phyloP scores from a whole-genome alignment of 2,329 filamentous ascomycete genomes.

The Thermomyces lanuginosus region DNA sequence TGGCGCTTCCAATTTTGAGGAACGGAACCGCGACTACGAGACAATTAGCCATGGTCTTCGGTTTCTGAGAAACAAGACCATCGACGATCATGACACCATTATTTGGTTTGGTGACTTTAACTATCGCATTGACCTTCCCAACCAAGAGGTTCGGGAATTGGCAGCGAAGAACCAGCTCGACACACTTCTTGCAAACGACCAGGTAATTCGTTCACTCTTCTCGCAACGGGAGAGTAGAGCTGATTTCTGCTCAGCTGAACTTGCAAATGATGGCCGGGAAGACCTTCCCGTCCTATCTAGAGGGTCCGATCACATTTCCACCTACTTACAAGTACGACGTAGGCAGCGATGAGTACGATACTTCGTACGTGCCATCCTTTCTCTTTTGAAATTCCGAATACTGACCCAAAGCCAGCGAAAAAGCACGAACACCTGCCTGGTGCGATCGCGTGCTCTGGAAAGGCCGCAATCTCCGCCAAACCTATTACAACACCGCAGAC shows the following conservation, averaged over 20 bases:
- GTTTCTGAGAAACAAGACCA: slow-evolving; percentile 79
- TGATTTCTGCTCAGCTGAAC: slow-evolving; percentile 46
- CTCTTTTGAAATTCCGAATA: neutral
- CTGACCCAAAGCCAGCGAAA: slow-evolving; percentile 48
- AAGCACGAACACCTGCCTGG: slow-evolving; percentile 90
- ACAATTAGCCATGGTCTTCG: slow-evolving; percentile 75
- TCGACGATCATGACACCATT: slow-evolving; percentile 80
- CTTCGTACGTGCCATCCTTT: slow-evolving; percentile 44
- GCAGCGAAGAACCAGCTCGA: slow-evolving; percentile 59
- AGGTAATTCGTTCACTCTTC: slow-evolving; percentile 37
- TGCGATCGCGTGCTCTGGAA: slow-evolving; percentile 85
- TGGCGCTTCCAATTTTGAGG: slow-evolving; percentile 91
- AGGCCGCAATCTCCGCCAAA: slow-evolving; percentile 65
- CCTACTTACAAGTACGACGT: slow-evolving; percentile 95
- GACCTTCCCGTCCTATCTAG: slow-evolving; percentile 81
- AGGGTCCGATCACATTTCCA: slow-evolving; percentile 70
- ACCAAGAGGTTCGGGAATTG: slow-evolving; percentile 60
- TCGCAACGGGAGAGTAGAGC: neutral
- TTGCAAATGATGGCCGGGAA: slow-evolving; percentile 89
- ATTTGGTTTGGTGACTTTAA: slow-evolving; percentile 98
- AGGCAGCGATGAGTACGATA: slow-evolving; percentile 77
- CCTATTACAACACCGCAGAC: slow-evolving; percentile 66
- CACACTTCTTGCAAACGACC: slow-evolving; percentile 77
- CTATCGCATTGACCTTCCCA: slow-evolving; percentile 75
- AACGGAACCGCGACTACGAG: slow-evolving; percentile 81